These are phyloP conservation scores for Mycena venus DNA, from an alignment of 768 basidiomycete genomes.

Conservation along the genomic window DNA sequence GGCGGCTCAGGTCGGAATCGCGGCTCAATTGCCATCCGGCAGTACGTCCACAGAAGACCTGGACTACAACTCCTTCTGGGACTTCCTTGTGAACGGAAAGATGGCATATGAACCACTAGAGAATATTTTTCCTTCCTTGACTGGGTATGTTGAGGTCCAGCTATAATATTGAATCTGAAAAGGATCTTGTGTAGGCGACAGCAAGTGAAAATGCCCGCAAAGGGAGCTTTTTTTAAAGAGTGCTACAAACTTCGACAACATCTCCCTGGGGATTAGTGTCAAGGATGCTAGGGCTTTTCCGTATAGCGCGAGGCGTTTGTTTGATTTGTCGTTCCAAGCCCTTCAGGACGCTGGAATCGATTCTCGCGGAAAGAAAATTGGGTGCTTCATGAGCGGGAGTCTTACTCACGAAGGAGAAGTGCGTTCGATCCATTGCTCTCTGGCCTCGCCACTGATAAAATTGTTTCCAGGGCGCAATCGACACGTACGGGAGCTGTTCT, in stretches of 20 bases:
- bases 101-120: not conserved
- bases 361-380: not conserved
- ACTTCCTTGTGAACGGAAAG: not conserved
- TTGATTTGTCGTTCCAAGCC: not conserved
- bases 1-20: not conserved
- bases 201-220: not conserved
- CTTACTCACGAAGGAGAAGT: too few species aligned
- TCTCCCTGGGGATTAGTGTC: not conserved
- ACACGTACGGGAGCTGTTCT: not conserved
- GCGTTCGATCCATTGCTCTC: not conserved
- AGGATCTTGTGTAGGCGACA: not conserved
- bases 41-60: not conserved
- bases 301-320: not conserved
- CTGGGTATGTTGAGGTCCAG: not conserved
- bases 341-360: not conserved
- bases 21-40: not conserved
- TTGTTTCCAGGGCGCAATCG: too few species aligned
- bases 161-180: not conserved
- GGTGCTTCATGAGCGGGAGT: not conserved
- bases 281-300: not conserved
- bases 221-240: not conserved
- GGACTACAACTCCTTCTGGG: not conserved
- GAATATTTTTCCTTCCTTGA: not conserved
- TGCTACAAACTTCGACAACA: not conserved
- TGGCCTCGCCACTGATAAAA: too few species aligned